Conservation (phyloP, 306 rosid species). For the Crataegus laevigata region DNA sequence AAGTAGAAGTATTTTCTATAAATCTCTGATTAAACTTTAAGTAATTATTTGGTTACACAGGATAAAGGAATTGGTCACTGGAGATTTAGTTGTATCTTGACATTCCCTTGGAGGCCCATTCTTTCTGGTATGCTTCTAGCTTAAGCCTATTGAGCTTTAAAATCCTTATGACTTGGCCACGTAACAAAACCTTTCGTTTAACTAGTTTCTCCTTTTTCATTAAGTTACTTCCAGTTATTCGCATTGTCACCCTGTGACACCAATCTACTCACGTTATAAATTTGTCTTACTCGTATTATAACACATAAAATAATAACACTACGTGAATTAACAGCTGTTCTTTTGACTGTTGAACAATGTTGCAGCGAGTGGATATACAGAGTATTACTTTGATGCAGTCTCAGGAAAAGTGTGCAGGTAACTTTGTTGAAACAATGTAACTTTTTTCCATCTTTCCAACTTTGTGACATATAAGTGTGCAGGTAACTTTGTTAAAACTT, state of each 20-base stretch:
- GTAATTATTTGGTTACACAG: conserved; percentile 41
- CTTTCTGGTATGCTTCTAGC: conserved; percentile 64
- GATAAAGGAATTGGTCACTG: conserved; percentile 84
- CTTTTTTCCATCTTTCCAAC: conserved; percentile 2
- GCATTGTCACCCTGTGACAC: no score
- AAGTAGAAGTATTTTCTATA: background rate
- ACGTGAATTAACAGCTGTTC: no score
- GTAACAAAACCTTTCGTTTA: no score
- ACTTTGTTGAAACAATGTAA: background rate
- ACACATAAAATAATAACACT: background rate
- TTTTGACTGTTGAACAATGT: conserved; percentile 12
- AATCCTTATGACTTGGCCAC: background rate
- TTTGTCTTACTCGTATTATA: background rate
- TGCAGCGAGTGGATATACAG: conserved; percentile 96
- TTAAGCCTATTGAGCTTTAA: background rate
- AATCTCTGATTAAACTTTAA: background rate
- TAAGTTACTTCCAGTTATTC: no score
- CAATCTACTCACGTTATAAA: no score
- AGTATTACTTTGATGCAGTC: conserved; percentile 65
- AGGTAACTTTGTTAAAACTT: conserved; percentile 35
- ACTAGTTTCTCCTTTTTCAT: no score
- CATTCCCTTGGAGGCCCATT: conserved; percentile 96
- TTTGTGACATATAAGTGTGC: conserved; percentile 40
- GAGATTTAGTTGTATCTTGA: conserved; percentile 68
- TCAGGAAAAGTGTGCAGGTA: conserved; percentile 90